Evolutionary conservation across 2,329 filamentous ascomycete species (phyloP).

Genomic region (Cercospora zeina): DNA sequence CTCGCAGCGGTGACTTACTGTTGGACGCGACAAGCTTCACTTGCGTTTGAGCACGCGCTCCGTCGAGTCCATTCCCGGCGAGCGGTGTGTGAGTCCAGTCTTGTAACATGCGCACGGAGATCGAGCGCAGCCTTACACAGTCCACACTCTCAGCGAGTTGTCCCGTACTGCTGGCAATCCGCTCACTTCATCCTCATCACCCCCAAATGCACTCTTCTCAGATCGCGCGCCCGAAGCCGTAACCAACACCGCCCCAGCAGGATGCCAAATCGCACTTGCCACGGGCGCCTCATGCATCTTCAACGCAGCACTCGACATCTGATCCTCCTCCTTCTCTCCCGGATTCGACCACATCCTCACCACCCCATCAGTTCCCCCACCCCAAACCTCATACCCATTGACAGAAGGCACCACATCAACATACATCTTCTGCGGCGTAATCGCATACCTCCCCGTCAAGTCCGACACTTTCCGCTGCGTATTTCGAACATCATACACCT

Average conservation of each 20-base stretch:
- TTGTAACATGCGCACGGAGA: not conserved
- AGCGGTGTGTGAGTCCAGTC: not conserved
- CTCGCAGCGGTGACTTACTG: not conserved
- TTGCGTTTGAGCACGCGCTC: not conserved
- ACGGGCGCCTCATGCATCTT: constrained; percentile 52
- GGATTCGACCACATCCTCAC: constrained; percentile 51
- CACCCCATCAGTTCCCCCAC: constrained; percentile 58
- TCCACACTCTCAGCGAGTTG: constrained; percentile 4
- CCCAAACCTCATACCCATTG: constrained; percentile 57
- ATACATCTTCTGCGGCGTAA: constrained; percentile 58
- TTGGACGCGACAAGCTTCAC: not conserved
- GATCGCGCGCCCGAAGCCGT: constrained; percentile 50
- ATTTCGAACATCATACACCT: constrained; percentile 62
- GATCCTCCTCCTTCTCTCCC: constrained; percentile 44
- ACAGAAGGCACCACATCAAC: constrained; percentile 52
- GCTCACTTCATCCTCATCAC: not conserved
- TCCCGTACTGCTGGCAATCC: not conserved
- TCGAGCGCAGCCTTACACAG: not conserved
- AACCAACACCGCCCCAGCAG: constrained; percentile 49
- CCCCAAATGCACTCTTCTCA: not conserved
- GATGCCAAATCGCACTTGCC: constrained; percentile 50
- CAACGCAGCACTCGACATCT: constrained; percentile 47
- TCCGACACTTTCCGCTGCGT: constrained; percentile 54
- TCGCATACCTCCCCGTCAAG: constrained; percentile 47
- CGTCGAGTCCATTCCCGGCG: not conserved